Evolutionary conservation across 305 asterid species (phyloP), one percentile per base, ranked within the genome.

Genomic region (Solanum hybrid): DNA sequence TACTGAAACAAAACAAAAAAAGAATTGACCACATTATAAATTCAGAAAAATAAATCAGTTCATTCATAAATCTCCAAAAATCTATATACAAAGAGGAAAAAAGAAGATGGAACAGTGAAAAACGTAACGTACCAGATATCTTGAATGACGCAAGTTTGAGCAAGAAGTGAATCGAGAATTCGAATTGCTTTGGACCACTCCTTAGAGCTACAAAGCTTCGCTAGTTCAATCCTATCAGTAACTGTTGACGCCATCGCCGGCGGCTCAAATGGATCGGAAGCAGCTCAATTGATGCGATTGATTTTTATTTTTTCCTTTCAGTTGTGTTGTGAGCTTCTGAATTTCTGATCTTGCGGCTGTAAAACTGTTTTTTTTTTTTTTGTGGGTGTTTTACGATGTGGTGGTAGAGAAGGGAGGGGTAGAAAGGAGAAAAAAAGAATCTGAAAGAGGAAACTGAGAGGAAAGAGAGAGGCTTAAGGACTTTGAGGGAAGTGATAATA

Each of bases 141-240:
- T 93, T 97, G 99, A 89, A 96, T 93, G 92, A 81, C 90, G 90
- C 94, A 94, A 78, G 98, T 93, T 81, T 91, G 90, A 19, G 98
- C 91, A 26, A 97, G 92, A 88, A 97, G 94, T 60, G 97, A 94
- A 94, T 97, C 99, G 92, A 96, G 98, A 90, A 95, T 90, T 66
- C 98, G 99, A 82, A 97, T 97, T 26, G 99, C 99, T 94, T 96
- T 97, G 71, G 99, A 97, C 99, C 99, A 97, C 90, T 97, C 99
- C 93, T 94, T 95, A 45, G 98, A 91, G 93, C 94, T 89, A 92
- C 99, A 97, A 36, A 95, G 97, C 96, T 94, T 95, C 86, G 96
- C 98, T 76, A 97, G 96, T 93, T 97, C 95, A 86, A 94, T 91
- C 85, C 99, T 94, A 91, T 95, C 95, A 77, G 94, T 91, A 91